A percentile compares a stretch with the other conserved stretches of the same genome.
Evolutionary conservation across 306 rosid genomes (phyloP).

Genomic region (Malus sylvestris): DNA sequence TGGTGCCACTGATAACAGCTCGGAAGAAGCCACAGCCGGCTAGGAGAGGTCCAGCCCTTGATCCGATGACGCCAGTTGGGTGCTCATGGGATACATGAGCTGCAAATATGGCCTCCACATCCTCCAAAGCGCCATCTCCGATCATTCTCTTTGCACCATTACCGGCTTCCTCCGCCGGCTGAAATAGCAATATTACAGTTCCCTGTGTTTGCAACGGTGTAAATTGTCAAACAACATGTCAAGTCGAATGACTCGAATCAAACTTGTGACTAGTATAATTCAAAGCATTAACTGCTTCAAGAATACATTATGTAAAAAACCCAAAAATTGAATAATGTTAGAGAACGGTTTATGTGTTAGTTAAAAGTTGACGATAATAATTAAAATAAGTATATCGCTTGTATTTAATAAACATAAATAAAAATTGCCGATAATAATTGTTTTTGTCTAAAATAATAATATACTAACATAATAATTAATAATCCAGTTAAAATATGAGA

Average conservation of each 20-base stretch:
- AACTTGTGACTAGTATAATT: background rate
- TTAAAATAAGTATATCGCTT: too few species aligned
- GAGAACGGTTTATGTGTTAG: too few species aligned
- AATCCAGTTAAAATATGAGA: too few species aligned
- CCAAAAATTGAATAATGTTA: too few species aligned
- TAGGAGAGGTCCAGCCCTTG: slow-evolving; percentile 77
- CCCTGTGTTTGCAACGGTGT: slow-evolving; percentile 41
- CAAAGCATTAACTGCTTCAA: background rate
- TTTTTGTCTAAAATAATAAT: too few species aligned
- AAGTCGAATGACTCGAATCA: background rate
- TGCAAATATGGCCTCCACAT: slow-evolving; percentile 93
- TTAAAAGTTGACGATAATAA: too few species aligned
- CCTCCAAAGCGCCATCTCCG: slow-evolving; percentile 69
- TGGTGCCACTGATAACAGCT: slow-evolving; percentile 63
- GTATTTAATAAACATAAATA: too few species aligned
- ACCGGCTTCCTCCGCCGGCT: slow-evolving; percentile 98
- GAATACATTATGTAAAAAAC: too few species aligned
- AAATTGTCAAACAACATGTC: background rate
- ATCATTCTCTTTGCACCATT: slow-evolving; percentile 95
- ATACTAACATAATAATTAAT: too few species aligned
- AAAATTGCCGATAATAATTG: too few species aligned
- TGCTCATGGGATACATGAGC: slow-evolving; percentile 82
- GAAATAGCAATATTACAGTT: slow-evolving; percentile 78
- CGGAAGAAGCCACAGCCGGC: slow-evolving; percentile 95
- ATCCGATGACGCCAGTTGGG: slow-evolving; percentile 72